These are phyloP conservation scores for Diophrys appendiculata DNA, from an alignment of 73 alveolate species.

Conservation along the genomic window DNA sequence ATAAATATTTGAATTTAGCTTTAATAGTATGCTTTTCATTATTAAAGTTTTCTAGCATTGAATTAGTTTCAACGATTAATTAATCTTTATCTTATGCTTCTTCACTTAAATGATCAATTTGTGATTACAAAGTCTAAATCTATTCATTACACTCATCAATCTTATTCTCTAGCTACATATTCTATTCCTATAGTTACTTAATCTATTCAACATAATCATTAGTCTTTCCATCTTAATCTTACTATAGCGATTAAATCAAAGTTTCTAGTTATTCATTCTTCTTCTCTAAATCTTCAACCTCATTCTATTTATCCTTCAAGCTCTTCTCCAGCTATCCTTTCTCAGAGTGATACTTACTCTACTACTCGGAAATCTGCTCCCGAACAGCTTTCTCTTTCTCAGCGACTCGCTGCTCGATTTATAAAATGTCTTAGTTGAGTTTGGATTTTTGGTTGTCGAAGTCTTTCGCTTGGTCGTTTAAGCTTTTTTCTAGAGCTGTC, in stretches of 20 bases:
- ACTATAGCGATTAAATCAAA: background rate
- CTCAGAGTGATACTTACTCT: background rate
- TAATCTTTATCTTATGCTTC: slow-evolving; percentile 6
- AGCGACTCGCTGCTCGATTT: slow-evolving; percentile 3
- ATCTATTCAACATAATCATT: background rate
- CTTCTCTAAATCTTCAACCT: background rate
- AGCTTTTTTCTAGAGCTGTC: too few species aligned
- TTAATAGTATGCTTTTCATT: slow-evolving; percentile 64
- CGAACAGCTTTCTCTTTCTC: background rate
- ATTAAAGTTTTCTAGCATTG: slow-evolving; percentile 52
- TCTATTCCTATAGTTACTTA: slow-evolving; percentile 1
- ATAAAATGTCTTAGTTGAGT: background rate
- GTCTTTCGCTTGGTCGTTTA: too few species aligned
- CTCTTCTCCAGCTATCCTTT: background rate
- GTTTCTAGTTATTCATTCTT: background rate
- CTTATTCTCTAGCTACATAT: background rate
- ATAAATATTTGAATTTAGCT: slow-evolving; percentile 61
- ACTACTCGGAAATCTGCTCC: background rate
- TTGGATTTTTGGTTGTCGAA: too few species aligned
- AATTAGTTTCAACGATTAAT: slow-evolving; percentile 53
- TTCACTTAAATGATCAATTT: slow-evolving; percentile 7
- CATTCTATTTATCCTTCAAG: background rate
- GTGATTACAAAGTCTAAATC: background rate
- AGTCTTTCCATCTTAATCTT: background rate
- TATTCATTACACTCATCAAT: slow-evolving; percentile 3